Base-by-base conservation (phyloP, 192 early-diverging fungal genomes). In the Spizellomyces punctatus region DNA sequence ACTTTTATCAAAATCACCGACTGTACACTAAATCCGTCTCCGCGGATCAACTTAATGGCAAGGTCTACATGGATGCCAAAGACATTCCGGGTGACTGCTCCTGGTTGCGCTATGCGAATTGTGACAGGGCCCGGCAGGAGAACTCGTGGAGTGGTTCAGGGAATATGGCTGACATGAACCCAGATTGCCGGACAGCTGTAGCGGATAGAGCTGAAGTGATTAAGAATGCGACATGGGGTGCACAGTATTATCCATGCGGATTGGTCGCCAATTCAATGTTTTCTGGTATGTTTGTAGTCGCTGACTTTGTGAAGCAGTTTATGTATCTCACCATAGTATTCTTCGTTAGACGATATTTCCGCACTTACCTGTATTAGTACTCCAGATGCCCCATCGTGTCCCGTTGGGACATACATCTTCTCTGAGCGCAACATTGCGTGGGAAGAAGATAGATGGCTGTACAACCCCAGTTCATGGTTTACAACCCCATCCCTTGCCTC, bases 1-100 rank as follows among this genome's bases (percentile, higher is more conserved):
- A 96, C 79, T 98, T 98, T 78, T 98, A 96, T 78, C 98, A 99
- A 78, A 99, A 99, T 82, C 95, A 99, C 72, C 88, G 98, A 48
- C 88, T 90, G 58, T 98, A 98, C 73, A 93, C 96, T 36, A 94
- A 94, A 72, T 92, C 90, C 77, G 88, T 93, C 69, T 89, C 92
- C 73, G 79, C 87, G 46, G 86, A 90, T 63, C 96, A 99, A 77
- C 86, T 99, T 5, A 64, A 64, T 10, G 67, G 61, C 66, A 68
- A 58, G 52, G 5, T 19, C 12, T 58, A 10, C n/a, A 12, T 12
- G 42, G 19, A 16, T 5, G 67, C 63, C 41, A 56, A 27, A 44
- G 67, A 76, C 49, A 63, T 76, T 5, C 0, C 63, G 45, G 61
- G 60, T 36, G 27, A 64, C 5, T 76, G 75, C 69, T 27, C 42